Evolutionary conservation across 177 flowering plant genomes (phyloP), one percentile per base, ranked within the genome.

Genomic region (Vitis hybrid): DNA sequence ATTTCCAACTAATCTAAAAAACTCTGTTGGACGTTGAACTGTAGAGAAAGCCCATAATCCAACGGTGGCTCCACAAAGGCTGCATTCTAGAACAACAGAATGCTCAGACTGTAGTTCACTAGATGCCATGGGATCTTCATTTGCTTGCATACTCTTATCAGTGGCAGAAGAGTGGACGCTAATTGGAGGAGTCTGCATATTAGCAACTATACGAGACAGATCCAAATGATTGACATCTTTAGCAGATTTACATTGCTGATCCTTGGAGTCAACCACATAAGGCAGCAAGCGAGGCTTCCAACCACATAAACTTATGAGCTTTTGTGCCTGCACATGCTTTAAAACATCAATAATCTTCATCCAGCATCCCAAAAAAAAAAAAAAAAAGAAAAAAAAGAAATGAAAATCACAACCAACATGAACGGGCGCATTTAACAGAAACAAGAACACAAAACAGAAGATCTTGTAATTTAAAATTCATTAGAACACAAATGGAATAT

Each of bases 201-300:
- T 72, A 49, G 73, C 26, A 71, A 69, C 55, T 58, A 40, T 49
- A 45, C 69, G 45, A 59, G 82, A 67, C 57, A 73, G 70, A 62
- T 74, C 54, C 2, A 66, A 40, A 56, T 34, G 18, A 56, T 72
- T 66, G 23, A 71, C 67, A 72, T 76, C 85, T 61, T 73, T 75
- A 49, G 69, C 52, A 66, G 81, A 71, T 32, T 80, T 78, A 73
- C 74, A 64, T 72, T 77, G 50, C 58, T 52, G 79, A n/a, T 82
- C 82, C 74, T 84, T 77, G 72, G 80, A 75, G 52, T 89, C 95
- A 74, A 96, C 97, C 52, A 81, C 71, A 74, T 94, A 94, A 11
- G 97, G 90, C 40, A 96, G 81, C n/a, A 68, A 64, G 49, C 86
- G 97, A 68, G 87, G 90, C 72, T 89, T 92, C 98, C 99, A 96